Base-by-base conservation (phyloP, 169 alveolate species). In the Cryptosporidium sp. region DNA sequence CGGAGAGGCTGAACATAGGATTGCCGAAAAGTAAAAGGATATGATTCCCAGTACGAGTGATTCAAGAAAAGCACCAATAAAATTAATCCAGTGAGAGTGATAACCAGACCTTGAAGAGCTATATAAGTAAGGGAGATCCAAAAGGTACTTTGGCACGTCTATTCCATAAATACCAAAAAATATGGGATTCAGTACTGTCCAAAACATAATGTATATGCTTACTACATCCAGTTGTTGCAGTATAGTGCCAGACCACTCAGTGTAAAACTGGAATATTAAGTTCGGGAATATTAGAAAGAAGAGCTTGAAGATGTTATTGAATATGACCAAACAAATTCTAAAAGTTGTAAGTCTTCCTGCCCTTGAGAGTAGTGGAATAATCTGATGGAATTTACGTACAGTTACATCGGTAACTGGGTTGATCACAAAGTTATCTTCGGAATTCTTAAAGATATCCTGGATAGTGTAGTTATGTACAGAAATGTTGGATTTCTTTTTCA, bases 231-330 rank as follows among this genome's bases (percentile, higher is more conserved):
- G 10, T 7, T 16, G 5, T n/a, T 80, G 59, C 6, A 80, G 18
- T 18, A 65, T 12, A 14, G 89, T 80, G 6, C 89, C 69, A 12
- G 89, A 80, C 89, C 89, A 61, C 29, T 80, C 48, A 65, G 80
- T 62, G 21, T 80, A 80, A 48, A 80, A 65, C 21, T 80, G 89
- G 51, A 29, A 80, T 5, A 59, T 21, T 48, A 80, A 43, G 41
- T 80, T 69, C 18, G 89, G 89, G 18, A 65, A 18, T 0, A 59
- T 62, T n/a, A 80, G 16, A 16, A 59, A 35, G 41, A 80, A 2
- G 12, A 65, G 21, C 70, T 80, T 80, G 37, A 80, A 80, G 5
- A 62, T 8, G 18, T 59, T 62, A 33, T 45, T 45, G 21, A 61
- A 80, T 23, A 80, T 18, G 35, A 69, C 21, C 1, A 80, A 23